These are phyloP conservation scores for Taphrina communis DNA, from an alignment of 1,139 yeast species.

Conservation along the genomic window DNA sequence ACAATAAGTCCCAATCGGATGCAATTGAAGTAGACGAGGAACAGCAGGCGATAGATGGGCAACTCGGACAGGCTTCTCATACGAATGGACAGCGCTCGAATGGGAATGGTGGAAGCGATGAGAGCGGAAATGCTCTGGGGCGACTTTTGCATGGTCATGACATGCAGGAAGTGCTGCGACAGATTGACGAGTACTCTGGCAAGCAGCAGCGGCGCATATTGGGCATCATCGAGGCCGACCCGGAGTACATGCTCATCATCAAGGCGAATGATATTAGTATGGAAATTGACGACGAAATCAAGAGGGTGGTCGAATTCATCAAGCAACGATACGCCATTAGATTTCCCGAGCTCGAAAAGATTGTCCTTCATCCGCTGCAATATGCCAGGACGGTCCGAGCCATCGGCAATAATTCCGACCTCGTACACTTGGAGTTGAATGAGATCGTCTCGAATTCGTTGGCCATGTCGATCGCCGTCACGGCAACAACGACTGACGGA, in stretches of 20 bases:
- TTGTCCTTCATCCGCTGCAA: conserved; percentile 68
- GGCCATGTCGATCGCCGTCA: conserved; percentile 73
- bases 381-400: conserved; percentile 63
- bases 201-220: conserved; percentile 40
- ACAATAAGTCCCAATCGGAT: conserved; percentile 13
- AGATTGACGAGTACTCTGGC: conserved; percentile 47
- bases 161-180: conserved; percentile 30
- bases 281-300: conserved; percentile 64
- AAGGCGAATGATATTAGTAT: conserved; percentile 64
- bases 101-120: background rate
- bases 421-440: conserved; percentile 39
- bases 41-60: conserved; percentile 17
- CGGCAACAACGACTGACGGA: conserved; percentile 61
- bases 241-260: conserved; percentile 61
- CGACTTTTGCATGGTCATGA: conserved; percentile 48
- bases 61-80: background rate
- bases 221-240: conserved; percentile 52
- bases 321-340: conserved; percentile 63
- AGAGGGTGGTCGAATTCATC: conserved; percentile 58
- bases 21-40: conserved; percentile 9
- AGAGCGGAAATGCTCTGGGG: conserved; percentile 47
- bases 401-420: conserved; percentile 58
- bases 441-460: conserved; percentile 61
- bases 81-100: conserved; percentile 9
- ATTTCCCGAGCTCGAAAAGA: conserved; percentile 72